Evolutionary conservation across 2,329 filamentous ascomycete species (phyloP), one percentile per base, ranked within the genome.

Genomic region (Stachybotrys chlorohalonatus): DNA sequence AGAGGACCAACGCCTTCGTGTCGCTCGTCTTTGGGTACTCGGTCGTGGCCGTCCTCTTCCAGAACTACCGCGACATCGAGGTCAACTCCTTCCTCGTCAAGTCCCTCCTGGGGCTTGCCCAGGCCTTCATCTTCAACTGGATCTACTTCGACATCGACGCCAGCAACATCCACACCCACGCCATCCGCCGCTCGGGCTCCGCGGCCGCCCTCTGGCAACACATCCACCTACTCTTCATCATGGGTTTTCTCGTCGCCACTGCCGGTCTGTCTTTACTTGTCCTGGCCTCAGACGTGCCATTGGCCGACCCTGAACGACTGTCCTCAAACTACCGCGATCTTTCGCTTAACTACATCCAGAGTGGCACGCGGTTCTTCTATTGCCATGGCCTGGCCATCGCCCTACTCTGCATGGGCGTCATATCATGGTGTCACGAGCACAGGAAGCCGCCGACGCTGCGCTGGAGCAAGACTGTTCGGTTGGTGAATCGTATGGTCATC

Each of bases 11-110:
- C 55, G 83, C 83, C 0, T 87, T 86, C 61, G 80, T 86, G 0
- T 80, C 82, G 0, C 70, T 86, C 3, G 82, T 87, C 1, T 80
- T 86, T 59, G 83, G 84, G 15, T 85, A 85, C 59, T 82, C 78
- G 1, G 82, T 86, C 30, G 75, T 86, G 31, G 81, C 78, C 0
- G 71, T 85, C 42, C 69, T 85, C 47, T 85, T 82, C 62, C 82
- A 85, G 60, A 83, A 76, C 57, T 59, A 68, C 13, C 65, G 66
- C 13, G 64, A 65, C 11, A 71, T 72, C 9, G 73, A 72, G 1
- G 73, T 78, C 58, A 80, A 80, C 5, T 68, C 84, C 11, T 79
- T 85, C 65, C 78, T 84, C 51, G 84, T 83, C 7, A 86, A 86
- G 64, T 82, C 82, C 1, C 71, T 83, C 9, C 66, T 85, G 11